Evolutionary conservation across 1,139 yeast species (phyloP).

Genomic region (Yarrowia galli): DNA sequence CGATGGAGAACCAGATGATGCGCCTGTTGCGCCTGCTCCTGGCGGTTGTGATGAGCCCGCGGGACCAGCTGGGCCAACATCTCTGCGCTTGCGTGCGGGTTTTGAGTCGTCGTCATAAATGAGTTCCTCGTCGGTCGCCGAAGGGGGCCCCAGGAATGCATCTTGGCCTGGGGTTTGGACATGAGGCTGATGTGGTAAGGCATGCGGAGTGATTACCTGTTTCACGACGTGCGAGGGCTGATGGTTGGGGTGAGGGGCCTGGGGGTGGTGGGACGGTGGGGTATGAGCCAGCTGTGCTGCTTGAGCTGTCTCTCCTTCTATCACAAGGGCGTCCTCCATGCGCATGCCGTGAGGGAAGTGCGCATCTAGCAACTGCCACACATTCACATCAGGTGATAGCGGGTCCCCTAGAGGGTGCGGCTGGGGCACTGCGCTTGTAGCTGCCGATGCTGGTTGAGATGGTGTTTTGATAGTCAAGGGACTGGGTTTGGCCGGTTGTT

Average conservation of each 20-base stretch:
- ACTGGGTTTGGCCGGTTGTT: conserved; percentile 33
- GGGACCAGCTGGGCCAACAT: not conserved
- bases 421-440: conserved; percentile 14
- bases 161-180: conserved; percentile 18
- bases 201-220: conserved; percentile 18
- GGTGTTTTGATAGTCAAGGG: conserved; percentile 34
- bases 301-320: conserved; percentile 45
- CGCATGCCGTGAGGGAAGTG: conserved; percentile 74
- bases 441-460: not conserved
- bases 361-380: conserved; percentile 65
- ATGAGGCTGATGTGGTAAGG: conserved; percentile 1
- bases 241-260: not conserved
- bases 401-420: conserved; percentile 43
- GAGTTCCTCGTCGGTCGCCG: conserved; percentile 20
- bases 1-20: conserved; percentile 17
- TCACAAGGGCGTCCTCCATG: conserved; percentile 69
- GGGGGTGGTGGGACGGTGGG: not conserved
- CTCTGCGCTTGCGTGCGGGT: conserved; percentile 22
- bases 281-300: not conserved
- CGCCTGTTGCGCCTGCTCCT: not conserved
- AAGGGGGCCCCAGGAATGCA: conserved; percentile 17
- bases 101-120: conserved; percentile 14
- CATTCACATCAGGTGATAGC: conserved; percentile 71
- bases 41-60: not conserved
- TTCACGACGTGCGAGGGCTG: conserved; percentile 19